These are phyloP conservation scores for Beta macrorhiza DNA, from an alignment of 179 eudicot species.

Conservation along the genomic window DNA sequence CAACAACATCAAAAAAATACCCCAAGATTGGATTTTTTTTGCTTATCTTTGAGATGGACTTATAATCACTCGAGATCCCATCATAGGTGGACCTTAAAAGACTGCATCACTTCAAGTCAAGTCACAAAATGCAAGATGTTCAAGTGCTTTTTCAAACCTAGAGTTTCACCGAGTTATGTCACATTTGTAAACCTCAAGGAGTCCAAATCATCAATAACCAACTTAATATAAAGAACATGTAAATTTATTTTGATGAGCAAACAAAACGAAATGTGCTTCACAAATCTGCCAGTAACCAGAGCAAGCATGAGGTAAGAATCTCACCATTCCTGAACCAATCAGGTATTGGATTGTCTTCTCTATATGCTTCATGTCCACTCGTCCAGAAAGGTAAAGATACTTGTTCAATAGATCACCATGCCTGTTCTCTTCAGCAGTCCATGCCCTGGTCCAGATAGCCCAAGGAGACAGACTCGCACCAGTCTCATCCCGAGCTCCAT, in stretches of 20 bases:
- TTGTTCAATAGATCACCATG: constrained; percentile 79
- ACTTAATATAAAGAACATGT: background rate
- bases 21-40: no score
- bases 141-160: background rate
- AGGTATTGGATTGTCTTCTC: constrained; percentile 79
- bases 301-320: constrained; percentile 9
- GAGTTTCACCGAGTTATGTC: background rate
- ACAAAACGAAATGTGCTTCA: background rate
- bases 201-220: background rate
- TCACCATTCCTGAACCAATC: constrained; percentile 76
- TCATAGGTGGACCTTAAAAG: no score
- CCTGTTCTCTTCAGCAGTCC: constrained; percentile 82
- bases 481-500: constrained; percentile 73
- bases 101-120: background rate
- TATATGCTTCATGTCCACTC: constrained; percentile 70
- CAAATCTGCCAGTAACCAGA: background rate
- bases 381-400: constrained; percentile 71
- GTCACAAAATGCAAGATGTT: background rate
- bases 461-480: constrained; percentile 69
- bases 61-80: no score
- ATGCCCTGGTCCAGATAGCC: constrained; percentile 76
- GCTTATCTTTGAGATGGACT: no score
- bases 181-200: background rate
- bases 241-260: background rate
- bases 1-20: no score